phyloP scores from a whole-genome alignment of 306 rosid species.

The Crataegus laevigata region DNA sequence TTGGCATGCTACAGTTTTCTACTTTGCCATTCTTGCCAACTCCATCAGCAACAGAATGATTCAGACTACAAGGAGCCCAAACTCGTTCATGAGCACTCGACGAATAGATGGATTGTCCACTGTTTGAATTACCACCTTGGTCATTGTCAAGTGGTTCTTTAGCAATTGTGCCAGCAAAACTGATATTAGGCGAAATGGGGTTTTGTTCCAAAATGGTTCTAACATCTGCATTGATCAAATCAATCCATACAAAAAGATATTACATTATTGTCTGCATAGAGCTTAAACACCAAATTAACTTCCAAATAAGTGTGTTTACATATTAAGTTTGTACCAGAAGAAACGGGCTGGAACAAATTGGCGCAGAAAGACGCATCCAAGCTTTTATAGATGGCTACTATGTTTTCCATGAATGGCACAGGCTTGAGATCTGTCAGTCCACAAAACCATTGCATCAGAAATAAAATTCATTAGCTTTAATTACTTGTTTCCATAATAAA shows the following conservation, averaged over 20 bases:
- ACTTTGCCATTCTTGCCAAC: slow-evolving; percentile 33
- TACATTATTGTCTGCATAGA: neutral
- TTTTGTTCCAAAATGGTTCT: slow-evolving; percentile 24
- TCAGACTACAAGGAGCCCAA: slow-evolving; percentile 7
- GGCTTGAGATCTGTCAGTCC: slow-evolving; percentile 33
- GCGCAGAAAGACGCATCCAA: slow-evolving; percentile 53
- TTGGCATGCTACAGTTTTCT: neutral
- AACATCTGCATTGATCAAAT: slow-evolving; percentile 30
- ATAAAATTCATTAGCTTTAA: neutral
- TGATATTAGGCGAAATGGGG: slow-evolving; percentile 12
- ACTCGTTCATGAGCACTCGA: neutral
- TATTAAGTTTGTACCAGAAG: slow-evolving; percentile 38
- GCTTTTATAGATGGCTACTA: slow-evolving; percentile 57
- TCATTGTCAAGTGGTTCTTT: slow-evolving; percentile 4
- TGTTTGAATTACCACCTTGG: slow-evolving; percentile 10
- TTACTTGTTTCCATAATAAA: neutral
- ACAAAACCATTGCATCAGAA: neutral
- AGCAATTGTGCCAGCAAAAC: slow-evolving; percentile 6
- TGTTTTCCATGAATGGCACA: slow-evolving; percentile 58
- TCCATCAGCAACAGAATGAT: slow-evolving; percentile 18
- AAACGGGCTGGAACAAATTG: slow-evolving; percentile 30
- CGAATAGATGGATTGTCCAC: slow-evolving; percentile 17
- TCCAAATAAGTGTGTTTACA: neutral
- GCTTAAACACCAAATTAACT: neutral
- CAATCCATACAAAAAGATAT: neutral